Evolutionary conservation across 1,284 basidiomycete genomes (phyloP).

Genomic region (Moesziomyces antarcticus): DNA sequence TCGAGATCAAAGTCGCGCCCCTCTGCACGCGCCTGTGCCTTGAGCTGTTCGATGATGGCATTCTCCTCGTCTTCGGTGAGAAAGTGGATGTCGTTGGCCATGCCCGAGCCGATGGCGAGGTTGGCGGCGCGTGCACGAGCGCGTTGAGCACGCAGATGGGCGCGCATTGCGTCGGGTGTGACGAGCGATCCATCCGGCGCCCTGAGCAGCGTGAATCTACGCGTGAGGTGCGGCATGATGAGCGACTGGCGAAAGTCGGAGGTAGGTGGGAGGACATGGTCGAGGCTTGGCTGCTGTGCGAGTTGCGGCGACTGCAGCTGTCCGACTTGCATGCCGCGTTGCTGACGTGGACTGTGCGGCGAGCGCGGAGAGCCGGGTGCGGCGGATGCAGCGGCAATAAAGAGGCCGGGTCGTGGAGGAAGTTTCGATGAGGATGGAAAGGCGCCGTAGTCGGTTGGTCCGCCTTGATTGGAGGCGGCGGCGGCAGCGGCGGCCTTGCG

Average conservation of each 20-base stretch:
- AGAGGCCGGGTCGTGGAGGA: constrained; percentile 37
- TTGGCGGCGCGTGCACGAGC: constrained; percentile 56
- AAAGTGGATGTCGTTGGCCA: constrained; percentile 35
- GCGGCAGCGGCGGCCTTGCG: constrained; percentile 24
- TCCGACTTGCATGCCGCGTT: neutral
- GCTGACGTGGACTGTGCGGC: neutral
- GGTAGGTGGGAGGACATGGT: constrained; percentile 46
- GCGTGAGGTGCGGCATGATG: constrained; percentile 63
- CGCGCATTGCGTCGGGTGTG: constrained; percentile 62
- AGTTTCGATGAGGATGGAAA: constrained; percentile 15
- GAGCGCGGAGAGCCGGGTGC: constrained; percentile 7
- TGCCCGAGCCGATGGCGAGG: constrained; percentile 16
- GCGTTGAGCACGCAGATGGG: constrained; percentile 57
- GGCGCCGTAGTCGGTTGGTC: constrained; percentile 25
- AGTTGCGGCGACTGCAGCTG: neutral
- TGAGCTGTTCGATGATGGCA: constrained; percentile 62
- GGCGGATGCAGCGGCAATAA: constrained; percentile 17
- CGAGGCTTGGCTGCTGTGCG: constrained; percentile 20
- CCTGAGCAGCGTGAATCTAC: constrained; percentile 57
- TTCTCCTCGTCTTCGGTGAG: constrained; percentile 64
- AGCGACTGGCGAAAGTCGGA: constrained; percentile 58
- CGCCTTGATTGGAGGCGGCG: constrained; percentile 1
- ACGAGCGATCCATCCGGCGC: constrained; percentile 59
- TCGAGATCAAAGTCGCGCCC: constrained; percentile 40
- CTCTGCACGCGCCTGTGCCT: constrained; percentile 42